Evolutionary conservation across 208 protist genomes (phyloP), one percentile per base, ranked within the genome.

Genomic region (Trypanosomatidae sp.): DNA sequence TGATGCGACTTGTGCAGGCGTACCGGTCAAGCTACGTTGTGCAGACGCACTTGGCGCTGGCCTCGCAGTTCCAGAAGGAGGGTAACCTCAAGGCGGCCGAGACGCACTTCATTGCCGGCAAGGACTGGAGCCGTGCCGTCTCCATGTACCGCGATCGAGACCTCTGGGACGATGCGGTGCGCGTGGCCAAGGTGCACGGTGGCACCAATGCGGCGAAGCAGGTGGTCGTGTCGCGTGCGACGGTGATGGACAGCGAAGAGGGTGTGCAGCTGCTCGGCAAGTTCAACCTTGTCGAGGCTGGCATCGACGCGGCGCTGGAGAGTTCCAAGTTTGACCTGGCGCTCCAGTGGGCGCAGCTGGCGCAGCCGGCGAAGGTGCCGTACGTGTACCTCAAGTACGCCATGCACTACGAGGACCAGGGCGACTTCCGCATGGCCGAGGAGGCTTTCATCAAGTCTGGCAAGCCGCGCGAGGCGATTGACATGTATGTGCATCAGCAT

Each of bases 91-190:
- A 97, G 80, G 79, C 89, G 46, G 97, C 98, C 13, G 98, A 99
- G 88, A 86, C 93, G 70, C 95, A 99, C 81, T 99, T 96, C 85
- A 88, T 98, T 19, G 89, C 85, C 30, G 93, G 90, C 64, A 97
- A 97, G 83, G 91, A 99, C 81, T 99, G 97, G 98, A 97, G 98
- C 73, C 79, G 91, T 6, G 98, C 98, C 33, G 95, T 99, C 25
- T 98, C 98, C 77, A 99, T 99, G 98, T 99, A 99, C 91, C 87
- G 97, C 64, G 94, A 96, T 60, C 85, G 83, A 25, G 97, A 98
- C 50, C 86, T 96, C 87, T 99, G 98, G 98, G 97, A 99, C 58
- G 98, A 99, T 71, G 98, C 98, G 6, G 97, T 99, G 80, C 93
- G 98, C 67, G 95, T 99, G 10, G 98, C 98, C 17, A 98, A 99